phyloP scores from a whole-genome alignment of 306 rosid species.

The Quercus variabilis region DNA sequence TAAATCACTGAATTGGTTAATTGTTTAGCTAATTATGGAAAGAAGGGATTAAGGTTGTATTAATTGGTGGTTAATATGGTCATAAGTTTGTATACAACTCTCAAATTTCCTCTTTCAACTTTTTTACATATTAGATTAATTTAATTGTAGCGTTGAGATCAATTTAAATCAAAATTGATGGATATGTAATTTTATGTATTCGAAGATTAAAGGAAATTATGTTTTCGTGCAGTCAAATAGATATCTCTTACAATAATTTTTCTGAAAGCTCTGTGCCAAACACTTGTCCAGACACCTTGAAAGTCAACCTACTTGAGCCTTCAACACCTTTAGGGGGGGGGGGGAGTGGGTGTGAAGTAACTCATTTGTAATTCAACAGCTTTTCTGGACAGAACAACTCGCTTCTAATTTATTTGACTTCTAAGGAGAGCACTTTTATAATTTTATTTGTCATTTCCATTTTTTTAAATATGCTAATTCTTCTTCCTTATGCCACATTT shows the following conservation, averaged over 20 bases:
- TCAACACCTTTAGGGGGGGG: background rate
- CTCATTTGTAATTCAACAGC: constrained; percentile 1
- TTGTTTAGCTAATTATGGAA: background rate
- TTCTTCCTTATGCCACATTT: background rate
- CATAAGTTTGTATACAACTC: background rate
- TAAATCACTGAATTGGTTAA: background rate
- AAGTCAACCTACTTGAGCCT: background rate
- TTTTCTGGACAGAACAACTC: background rate
- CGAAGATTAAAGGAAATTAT: background rate
- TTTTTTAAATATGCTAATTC: background rate
- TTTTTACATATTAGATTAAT: too few species aligned
- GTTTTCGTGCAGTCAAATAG: constrained; percentile 5
- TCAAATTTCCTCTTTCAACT: too few species aligned
- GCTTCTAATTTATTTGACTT: background rate
- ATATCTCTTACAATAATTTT: constrained; percentile 28
- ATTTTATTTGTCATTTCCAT: background rate
- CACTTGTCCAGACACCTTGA: constrained; percentile 3
- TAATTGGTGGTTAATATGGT: background rate
- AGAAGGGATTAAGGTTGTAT: background rate
- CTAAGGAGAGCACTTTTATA: background rate
- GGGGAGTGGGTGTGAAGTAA: background rate
- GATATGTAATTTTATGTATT: background rate
- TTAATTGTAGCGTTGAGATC: background rate
- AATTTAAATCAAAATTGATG: background rate
- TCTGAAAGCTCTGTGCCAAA: background rate